Evolutionary conservation across 768 basidiomycete genomes (phyloP).

Genomic region (Tubosaeta sp.): DNA sequence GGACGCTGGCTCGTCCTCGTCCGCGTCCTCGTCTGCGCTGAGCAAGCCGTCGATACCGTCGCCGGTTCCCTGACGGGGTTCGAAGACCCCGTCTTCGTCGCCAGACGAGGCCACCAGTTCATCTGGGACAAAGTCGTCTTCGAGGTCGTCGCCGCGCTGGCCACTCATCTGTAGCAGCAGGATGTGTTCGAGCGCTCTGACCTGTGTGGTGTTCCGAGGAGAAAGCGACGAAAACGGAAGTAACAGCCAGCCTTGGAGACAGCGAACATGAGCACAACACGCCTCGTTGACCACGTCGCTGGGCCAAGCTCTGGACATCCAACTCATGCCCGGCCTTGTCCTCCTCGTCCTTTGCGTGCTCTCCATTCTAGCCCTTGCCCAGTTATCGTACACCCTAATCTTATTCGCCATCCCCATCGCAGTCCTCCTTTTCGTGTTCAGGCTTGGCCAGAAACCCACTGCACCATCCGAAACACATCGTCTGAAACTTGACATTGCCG

Average conservation of each 20-base stretch:
- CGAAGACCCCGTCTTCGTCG: conserved; percentile 41
- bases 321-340: conserved; percentile 10
- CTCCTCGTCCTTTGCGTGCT: conserved; percentile 10
- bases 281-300: conserved; percentile 5
- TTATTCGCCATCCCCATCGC: conserved; percentile 5
- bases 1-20: conserved; percentile 28
- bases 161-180: conserved; percentile 21
- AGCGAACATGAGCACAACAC: conserved; percentile 29
- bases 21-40: conserved; percentile 42
- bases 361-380: conserved; percentile 4
- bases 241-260: conserved; percentile 1
- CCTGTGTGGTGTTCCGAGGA: background rate
- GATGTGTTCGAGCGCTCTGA: background rate
- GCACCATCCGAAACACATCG: background rate
- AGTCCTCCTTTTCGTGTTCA: conserved; percentile 6
- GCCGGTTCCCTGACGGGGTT: conserved; percentile 24
- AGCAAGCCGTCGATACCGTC: conserved; percentile 40
- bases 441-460: background rate
- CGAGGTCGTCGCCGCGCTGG: conserved; percentile 71
- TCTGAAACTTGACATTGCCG: background rate
- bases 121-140: conserved; percentile 76
- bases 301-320: background rate
- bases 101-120: conserved; percentile 61
- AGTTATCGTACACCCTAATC: background rate
- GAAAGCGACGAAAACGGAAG: conserved; percentile 11